A percentile compares a stretch with the other conserved stretches of the same genome.
phyloP scores from a whole-genome alignment of 495 filamentous ascomycete species.

The Xeromyces bisporus region DNA sequence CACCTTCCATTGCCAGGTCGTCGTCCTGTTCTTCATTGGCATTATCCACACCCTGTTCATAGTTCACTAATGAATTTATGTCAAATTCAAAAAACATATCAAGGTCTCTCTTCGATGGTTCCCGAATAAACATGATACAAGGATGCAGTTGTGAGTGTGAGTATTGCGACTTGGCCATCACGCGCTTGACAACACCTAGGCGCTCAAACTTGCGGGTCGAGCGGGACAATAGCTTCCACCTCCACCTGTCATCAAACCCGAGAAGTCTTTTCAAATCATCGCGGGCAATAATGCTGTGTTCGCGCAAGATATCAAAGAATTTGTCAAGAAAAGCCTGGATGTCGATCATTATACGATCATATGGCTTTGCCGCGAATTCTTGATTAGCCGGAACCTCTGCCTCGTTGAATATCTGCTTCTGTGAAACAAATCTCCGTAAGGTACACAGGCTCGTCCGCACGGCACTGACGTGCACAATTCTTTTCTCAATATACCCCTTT shows the following conservation, averaged over 20 bases:
- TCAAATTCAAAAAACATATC: conserved; percentile 34
- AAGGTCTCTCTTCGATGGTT: conserved; percentile 51
- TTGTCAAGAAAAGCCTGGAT: conserved; percentile 24
- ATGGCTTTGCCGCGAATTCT: conserved; percentile 1
- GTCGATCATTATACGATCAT: conserved; percentile 17
- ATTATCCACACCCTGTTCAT: conserved; percentile 21
- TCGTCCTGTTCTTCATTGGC: conserved; percentile 20
- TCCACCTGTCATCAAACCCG: conserved; percentile 39
- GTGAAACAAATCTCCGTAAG: conserved; percentile 41
- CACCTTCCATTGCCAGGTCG: conserved; percentile 20
- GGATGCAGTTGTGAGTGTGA: conserved; percentile 19
- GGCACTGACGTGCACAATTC: conserved; percentile 42
- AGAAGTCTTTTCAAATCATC: conserved; percentile 48
- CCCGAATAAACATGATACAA: conserved; percentile 58
- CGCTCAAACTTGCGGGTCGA: conserved; percentile 50
- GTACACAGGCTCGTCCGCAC: conserved; percentile 51
- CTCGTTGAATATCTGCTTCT: conserved; percentile 5
- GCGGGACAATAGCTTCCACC: conserved; percentile 52
- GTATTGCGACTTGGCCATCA: conserved; percentile 41
- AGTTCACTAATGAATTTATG: conserved; percentile 11
- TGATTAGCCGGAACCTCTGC: conserved; percentile 4
- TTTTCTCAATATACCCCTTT: conserved; percentile 78
- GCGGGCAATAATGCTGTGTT: conserved; percentile 31
- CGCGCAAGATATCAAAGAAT: conserved; percentile 30
- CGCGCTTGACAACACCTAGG: conserved; percentile 50